These are phyloP conservation scores for Penicillium corylophilum DNA, from an alignment of 2,329 filamentous ascomycete genomes.

Conservation along the genomic window DNA sequence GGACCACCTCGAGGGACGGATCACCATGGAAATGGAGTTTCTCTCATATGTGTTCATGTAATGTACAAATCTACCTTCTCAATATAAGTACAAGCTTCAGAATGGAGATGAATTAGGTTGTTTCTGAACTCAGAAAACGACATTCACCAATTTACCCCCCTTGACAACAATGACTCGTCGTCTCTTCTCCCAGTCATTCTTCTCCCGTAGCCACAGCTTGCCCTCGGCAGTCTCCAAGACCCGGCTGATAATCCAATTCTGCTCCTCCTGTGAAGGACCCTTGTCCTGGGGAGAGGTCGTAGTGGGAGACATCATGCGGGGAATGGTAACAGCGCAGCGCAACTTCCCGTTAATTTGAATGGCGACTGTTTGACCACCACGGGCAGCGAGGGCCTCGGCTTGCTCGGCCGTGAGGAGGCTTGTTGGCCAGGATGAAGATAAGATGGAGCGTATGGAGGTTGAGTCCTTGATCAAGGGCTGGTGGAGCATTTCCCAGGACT, in stretches of 20 bases:
- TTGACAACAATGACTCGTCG: constrained; percentile 66
- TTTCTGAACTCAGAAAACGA: constrained; percentile 54
- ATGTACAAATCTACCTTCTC: constrained; percentile 1
- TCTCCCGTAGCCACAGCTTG: constrained; percentile 54
- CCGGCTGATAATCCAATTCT: constrained; percentile 61
- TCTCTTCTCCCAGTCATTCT: constrained; percentile 52
- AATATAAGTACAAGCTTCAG: constrained; percentile 4
- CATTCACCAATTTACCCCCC: constrained; percentile 70
- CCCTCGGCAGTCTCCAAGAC: constrained; percentile 64
- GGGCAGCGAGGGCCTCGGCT: constrained; percentile 50
- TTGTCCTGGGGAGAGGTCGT: constrained; percentile 13
- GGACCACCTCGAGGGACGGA: too few species aligned
- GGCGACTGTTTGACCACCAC: constrained; percentile 53
- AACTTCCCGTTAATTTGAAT: constrained; percentile 81
- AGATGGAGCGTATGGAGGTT: constrained; percentile 39
- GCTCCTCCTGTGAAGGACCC: constrained; percentile 39
- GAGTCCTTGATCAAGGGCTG: constrained; percentile 17
- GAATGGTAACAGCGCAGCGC: constrained; percentile 66
- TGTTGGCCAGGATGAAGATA: constrained; percentile 58
- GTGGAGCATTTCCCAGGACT: constrained; percentile 68
- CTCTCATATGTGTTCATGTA: neutral
- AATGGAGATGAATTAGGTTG: constrained; percentile 1
- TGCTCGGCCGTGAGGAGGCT: constrained; percentile 38
- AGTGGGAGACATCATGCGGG: constrained; percentile 48
- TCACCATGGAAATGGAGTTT: neutral